phyloP scores from a whole-genome alignment of 176 grass and related monocot species.

The Olyra latifolia region DNA sequence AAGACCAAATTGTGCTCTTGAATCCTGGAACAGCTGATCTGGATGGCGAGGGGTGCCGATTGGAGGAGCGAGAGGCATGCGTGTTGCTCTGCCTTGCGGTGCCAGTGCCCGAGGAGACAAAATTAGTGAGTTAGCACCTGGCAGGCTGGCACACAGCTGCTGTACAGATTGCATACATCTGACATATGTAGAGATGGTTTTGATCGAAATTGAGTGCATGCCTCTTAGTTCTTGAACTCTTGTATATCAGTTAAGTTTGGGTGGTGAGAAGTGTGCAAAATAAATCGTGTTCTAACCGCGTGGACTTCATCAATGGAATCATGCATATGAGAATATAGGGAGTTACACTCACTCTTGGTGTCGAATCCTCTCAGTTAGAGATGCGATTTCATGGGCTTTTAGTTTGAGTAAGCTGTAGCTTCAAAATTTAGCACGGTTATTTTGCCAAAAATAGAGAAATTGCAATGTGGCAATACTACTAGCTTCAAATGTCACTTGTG shows the following conservation, averaged over 20 bases:
- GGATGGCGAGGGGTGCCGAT: slow-evolving; percentile 17
- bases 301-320: not conserved
- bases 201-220: not conserved
- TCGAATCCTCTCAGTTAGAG: not conserved
- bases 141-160: not conserved
- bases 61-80: slow-evolving; percentile 11
- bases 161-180: slow-evolving; percentile 33
- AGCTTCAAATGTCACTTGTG: not conserved
- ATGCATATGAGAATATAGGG: not conserved
- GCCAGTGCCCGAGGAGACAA: slow-evolving; percentile 37
- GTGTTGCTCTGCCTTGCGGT: slow-evolving; percentile 64
- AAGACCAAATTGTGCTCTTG: slow-evolving; percentile 10
- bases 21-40: slow-evolving; percentile 6
- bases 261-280: not conserved
- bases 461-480: not conserved
- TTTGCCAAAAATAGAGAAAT: not conserved
- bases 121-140: slow-evolving; percentile 36
- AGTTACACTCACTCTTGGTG: not conserved
- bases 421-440: not conserved
- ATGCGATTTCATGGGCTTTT: not conserved
- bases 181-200: slow-evolving; percentile 3
- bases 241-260: slow-evolving; percentile 8
- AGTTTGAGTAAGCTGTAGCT: not conserved
- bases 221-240: not conserved
- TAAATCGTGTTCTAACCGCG: not conserved